A percentile compares a stretch with the other conserved stretches of the same genome.
Conservation (phyloP, 2,329 filamentous ascomycete species). For the Ceratocystiopsis sp. region DNA sequence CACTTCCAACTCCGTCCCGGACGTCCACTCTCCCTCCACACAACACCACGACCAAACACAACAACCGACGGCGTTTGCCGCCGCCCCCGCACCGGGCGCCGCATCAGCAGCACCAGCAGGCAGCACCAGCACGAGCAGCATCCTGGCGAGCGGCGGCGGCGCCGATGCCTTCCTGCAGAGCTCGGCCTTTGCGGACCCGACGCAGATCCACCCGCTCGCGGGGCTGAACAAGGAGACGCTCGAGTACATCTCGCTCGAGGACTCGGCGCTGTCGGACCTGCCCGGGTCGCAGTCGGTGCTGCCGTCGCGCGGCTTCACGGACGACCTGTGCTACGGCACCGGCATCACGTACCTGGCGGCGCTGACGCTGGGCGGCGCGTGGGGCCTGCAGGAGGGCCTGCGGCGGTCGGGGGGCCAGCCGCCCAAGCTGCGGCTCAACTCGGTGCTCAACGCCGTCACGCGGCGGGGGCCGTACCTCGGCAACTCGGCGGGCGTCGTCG, state of each 20-base stretch:
- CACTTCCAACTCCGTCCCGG: conserved; percentile 36
- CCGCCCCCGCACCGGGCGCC: too few species aligned
- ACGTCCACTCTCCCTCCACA: conserved; percentile 24
- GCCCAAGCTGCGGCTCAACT: conserved; percentile 85
- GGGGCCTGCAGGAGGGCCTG: conserved; percentile 83
- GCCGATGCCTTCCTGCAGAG: conserved; percentile 72
- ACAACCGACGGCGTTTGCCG: too few species aligned
- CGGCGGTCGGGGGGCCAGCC: conserved; percentile 59
- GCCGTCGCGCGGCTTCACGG: conserved; percentile 90
- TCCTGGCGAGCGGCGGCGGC: conserved; percentile 44
- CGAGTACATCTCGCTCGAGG: conserved; percentile 90
- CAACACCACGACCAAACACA: too few species aligned
- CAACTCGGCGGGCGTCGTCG: conserved; percentile 89
- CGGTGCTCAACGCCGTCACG: conserved; percentile 86
- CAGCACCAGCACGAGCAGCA: background rate
- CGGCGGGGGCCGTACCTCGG: conserved; percentile 85
- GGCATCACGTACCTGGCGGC: conserved; percentile 88
- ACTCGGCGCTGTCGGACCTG: conserved; percentile 71
- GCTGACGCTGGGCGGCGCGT: conserved; percentile 69
- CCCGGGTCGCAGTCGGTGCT: conserved; percentile 76
- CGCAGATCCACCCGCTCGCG: conserved; percentile 79
- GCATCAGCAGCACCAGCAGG: conserved; percentile 15
- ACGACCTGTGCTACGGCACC: conserved; percentile 95
- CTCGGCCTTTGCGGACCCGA: conserved; percentile 66
- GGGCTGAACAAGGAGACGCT: conserved; percentile 84